Evolutionary conservation across 805 yeast genomes (phyloP), one percentile per base, ranked within the genome.

Genomic region (Clavispora phyllophila): DNA sequence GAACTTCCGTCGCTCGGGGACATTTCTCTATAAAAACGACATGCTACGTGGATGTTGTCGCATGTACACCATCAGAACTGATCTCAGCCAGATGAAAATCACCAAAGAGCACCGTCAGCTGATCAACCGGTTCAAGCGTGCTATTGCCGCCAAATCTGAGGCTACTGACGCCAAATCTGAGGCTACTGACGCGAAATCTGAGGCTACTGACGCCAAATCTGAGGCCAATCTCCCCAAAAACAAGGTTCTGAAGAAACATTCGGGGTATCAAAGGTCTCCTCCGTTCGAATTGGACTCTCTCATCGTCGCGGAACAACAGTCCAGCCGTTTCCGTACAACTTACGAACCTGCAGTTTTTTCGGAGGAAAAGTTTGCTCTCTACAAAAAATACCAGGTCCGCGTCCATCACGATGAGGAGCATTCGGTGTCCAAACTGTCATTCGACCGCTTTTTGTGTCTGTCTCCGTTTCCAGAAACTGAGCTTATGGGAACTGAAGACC

Each of bases 1-100:
- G 50, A 96, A 96, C 2, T 88, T 76, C 56, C 76, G 95, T 58
- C 67, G 97, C 42, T 84, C 93, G 25, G 96, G 96, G 0, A 58
- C 62, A 2, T 84, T 78, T 49, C 47, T 84, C 7, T 85, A 75
- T 42, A 68, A 74, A 54, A 79, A 86, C 0, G 96, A 90, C 57
- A 60, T 79, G 47, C 55, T 84, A 24, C 61, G 89, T 31, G 78
- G 79, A 33, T 89, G 97, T 57, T 89, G 97, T 53, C 72, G 90
- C 17, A 73, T 81, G 60, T 87, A 79, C 58, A 83, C 96, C 0
- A 86, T 89, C 14, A 61, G 96, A 41, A 81, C 95, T 0, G 68
- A 68, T 18, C 61, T 75, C 14, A 56, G 55, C 0, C 54, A 60
- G 20, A 70, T 81, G 50, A 67, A 69, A 28, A 59, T 82, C 5